Conservation (phyloP, 73 alveolate species). For the Paramecium sonneborni region DNA sequence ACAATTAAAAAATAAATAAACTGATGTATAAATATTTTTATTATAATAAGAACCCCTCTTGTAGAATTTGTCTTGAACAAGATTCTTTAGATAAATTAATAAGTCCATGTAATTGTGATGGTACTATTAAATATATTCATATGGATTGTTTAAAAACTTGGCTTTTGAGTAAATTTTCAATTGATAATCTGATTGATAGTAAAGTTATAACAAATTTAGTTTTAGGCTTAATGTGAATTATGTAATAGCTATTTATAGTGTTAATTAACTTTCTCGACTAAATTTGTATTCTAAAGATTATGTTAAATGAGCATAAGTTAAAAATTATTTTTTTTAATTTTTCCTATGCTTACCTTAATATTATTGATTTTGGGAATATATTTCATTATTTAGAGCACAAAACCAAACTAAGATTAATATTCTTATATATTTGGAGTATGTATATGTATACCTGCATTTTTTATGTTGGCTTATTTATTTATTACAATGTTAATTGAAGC, state of each 20-base stretch:
- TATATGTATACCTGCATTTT: neutral
- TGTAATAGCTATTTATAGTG: neutral
- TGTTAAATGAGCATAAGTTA: neutral
- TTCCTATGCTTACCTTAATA: neutral
- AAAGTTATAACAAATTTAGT: neutral
- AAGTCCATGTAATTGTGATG: constrained; percentile 76
- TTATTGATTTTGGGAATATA: neutral
- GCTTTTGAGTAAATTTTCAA: constrained; percentile 55
- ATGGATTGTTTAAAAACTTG: constrained; percentile 70
- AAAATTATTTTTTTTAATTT: neutral
- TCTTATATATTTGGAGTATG: neutral
- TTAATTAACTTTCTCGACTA: neutral
- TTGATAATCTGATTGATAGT: neutral
- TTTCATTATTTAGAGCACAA: neutral
- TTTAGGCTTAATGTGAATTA: constrained; percentile 50
- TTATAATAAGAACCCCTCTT: neutral
- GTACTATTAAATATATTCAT: constrained; percentile 75
- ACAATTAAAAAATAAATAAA: neutral
- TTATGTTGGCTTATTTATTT: neutral
- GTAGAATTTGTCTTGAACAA: constrained; percentile 70
- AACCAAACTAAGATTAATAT: neutral
- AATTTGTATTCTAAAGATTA: neutral
- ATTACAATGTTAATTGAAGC: neutral
- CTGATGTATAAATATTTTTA: neutral
- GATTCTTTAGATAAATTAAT: constrained; percentile 62